phyloP scores from a whole-genome alignment of 75 land plant species.

The Isoetes taiwanensis region DNA sequence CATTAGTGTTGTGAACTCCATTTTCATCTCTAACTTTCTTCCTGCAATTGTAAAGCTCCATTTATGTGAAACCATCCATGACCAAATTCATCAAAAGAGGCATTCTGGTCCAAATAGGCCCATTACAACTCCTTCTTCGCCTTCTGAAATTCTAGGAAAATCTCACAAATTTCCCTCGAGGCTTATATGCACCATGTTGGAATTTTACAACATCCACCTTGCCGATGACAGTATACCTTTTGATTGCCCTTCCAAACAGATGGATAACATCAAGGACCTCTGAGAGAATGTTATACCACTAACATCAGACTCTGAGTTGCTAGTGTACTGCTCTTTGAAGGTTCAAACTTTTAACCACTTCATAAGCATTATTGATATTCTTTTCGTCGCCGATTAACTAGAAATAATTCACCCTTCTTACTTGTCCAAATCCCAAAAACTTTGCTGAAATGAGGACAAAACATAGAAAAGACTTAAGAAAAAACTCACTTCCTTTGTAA shows the following conservation, averaged over 20 bases:
- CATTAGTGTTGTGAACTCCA: background rate
- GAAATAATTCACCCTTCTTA: slow-evolving; percentile 16
- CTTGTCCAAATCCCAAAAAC: slow-evolving; percentile 31
- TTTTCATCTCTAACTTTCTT: slow-evolving; percentile 9
- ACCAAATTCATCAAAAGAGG: slow-evolving; percentile 38
- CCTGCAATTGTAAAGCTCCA: slow-evolving; percentile 14
- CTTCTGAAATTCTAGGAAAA: slow-evolving; percentile 34
- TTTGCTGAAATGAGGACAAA: slow-evolving; percentile 9
- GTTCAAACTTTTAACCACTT: too few relatives aligned
- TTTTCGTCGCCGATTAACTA: too few relatives aligned
- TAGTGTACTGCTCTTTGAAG: too few relatives aligned
- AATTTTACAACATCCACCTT: too few relatives aligned
- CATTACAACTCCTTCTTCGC: slow-evolving; percentile 27
- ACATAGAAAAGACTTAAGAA: slow-evolving; percentile 6
- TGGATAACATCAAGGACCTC: too few relatives aligned
- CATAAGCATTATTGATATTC: too few relatives aligned
- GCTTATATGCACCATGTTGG: slow-evolving; percentile 21
- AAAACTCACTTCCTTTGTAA: slow-evolving; percentile 4
- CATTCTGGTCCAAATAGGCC: slow-evolving; percentile 37
- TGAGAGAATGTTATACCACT: too few relatives aligned
- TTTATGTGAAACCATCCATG: slow-evolving; percentile 31
- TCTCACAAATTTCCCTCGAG: slow-evolving; percentile 55
- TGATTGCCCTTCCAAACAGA: too few relatives aligned
- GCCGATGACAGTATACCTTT: too few relatives aligned
- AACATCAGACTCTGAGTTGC: too few relatives aligned